These are phyloP conservation scores for Cadophora malorum DNA, from an alignment of 2,329 filamentous ascomycete species.

Conservation along the genomic window DNA sequence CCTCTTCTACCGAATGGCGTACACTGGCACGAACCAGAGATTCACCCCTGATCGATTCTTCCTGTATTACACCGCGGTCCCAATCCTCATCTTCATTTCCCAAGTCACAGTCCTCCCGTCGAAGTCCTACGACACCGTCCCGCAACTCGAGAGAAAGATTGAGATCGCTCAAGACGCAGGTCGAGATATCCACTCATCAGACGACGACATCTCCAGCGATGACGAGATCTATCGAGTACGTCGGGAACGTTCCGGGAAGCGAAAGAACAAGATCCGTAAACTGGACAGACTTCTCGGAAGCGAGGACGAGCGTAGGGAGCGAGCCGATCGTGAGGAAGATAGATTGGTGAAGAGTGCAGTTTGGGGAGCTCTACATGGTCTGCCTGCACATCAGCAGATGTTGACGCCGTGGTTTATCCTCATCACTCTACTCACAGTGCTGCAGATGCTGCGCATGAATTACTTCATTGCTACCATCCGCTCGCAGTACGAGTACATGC, in stretches of 20 bases:
- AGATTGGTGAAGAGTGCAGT: conserved; percentile 19
- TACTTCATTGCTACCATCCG: conserved; percentile 28
- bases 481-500: conserved; percentile 26
- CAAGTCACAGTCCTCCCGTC: conserved; percentile 19
- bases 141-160: conserved; percentile 25
- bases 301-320: conserved; percentile 20
- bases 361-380: conserved; percentile 25
- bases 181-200: conserved; percentile 23
- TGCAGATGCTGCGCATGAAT: conserved; percentile 28
- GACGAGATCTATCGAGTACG: conserved; percentile 20
- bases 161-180: conserved; percentile 20
- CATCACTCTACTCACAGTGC: conserved; percentile 24
- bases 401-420: conserved; percentile 26
- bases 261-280: conserved; percentile 24
- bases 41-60: conserved; percentile 26
- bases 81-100: conserved; percentile 17
- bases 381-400: conserved; percentile 26
- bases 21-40: conserved; percentile 17
- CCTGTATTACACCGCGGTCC: conserved; percentile 22
- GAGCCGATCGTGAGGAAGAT: conserved; percentile 23
- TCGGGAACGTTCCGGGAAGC: conserved; percentile 2
- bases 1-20: conserved; percentile 25
- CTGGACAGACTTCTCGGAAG: conserved; percentile 21
- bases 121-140: conserved; percentile 22
- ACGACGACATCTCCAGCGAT: conserved; percentile 24